A percentile compares a stretch with the other conserved stretches of the same genome.
These are phyloP conservation scores for Acanthamoeba triangularis DNA, from an alignment of 208 protist species.

Conservation along the genomic window DNA sequence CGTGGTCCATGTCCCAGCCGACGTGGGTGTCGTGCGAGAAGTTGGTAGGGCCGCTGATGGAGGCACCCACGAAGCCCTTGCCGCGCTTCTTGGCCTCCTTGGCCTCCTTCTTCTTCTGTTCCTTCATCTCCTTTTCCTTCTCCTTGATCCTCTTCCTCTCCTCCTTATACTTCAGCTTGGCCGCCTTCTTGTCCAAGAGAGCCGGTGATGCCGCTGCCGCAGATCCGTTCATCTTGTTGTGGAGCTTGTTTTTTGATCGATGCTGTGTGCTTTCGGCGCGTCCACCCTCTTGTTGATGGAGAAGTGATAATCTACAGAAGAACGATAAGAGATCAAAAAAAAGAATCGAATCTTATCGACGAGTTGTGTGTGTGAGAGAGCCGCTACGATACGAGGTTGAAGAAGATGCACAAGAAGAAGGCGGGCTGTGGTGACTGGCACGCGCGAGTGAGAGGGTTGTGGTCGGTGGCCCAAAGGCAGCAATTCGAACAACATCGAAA, in stretches of 20 bases:
- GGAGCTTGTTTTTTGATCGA: not conserved
- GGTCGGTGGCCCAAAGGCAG: not conserved
- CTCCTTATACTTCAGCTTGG: conserved; percentile 64
- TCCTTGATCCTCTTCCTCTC: conserved; percentile 46
- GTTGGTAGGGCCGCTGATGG: conserved; percentile 76
- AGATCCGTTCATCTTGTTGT: not conserved
- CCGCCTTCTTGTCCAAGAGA: conserved; percentile 61
- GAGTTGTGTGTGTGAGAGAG: too few relatives aligned
- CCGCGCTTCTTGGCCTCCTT: conserved; percentile 68
- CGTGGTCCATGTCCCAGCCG: conserved; percentile 80
- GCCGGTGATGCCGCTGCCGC: not conserved
- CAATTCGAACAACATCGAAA: not conserved
- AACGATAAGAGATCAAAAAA: too few relatives aligned
- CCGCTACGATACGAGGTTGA: too few relatives aligned
- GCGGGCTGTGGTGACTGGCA: too few relatives aligned
- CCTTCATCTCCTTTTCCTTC: conserved; percentile 52
- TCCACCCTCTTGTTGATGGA: not conserved
- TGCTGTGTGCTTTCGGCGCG: not conserved
- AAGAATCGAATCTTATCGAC: too few relatives aligned
- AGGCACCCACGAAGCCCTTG: conserved; percentile 40
- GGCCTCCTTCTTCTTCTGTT: conserved; percentile 69
- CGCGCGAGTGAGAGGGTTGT: not conserved
- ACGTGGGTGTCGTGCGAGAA: conserved; percentile 85
- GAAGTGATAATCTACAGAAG: not conserved
- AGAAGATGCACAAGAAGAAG: too few relatives aligned